A percentile compares a stretch with the other conserved stretches of the same genome.
Evolutionary conservation across 1,284 basidiomycete species (phyloP).

Genomic region (Trametes polyzona): DNA sequence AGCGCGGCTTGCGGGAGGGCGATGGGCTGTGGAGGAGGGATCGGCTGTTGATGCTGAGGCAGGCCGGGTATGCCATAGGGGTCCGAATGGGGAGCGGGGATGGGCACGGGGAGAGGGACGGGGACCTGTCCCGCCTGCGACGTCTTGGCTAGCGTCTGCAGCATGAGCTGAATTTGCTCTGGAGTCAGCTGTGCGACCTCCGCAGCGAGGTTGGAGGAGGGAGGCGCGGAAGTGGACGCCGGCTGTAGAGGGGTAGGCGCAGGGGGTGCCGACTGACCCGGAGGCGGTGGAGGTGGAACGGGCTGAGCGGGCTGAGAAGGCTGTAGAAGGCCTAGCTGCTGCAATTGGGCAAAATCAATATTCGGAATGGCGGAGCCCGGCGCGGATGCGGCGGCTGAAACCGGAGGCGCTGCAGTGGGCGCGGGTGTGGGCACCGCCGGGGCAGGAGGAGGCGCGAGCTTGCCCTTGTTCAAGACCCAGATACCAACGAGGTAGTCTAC

Average conservation of each 20-base stretch:
- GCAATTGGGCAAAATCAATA: slow-evolving; percentile 16
- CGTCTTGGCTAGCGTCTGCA: slow-evolving; percentile 46
- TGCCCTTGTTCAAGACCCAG: slow-evolving; percentile 81
- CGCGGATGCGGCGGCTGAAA: neutral
- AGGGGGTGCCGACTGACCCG: slow-evolving; percentile 1
- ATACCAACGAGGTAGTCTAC: slow-evolving; percentile 78
- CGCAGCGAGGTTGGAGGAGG: slow-evolving; percentile 38
- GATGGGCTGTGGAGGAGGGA: slow-evolving; percentile 18
- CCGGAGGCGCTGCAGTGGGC: slow-evolving; percentile 2
- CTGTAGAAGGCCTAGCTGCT: slow-evolving; percentile 13
- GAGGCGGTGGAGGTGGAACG: slow-evolving; percentile 9
- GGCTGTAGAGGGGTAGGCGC: neutral
- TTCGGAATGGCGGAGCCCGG: slow-evolving; percentile 10
- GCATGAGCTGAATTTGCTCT: slow-evolving; percentile 61
- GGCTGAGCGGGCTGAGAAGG: slow-evolving; percentile 15
- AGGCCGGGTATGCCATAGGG: slow-evolving; percentile 10
- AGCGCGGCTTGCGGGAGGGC: slow-evolving; percentile 18
- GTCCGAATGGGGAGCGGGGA: slow-evolving; percentile 13
- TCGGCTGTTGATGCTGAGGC: slow-evolving; percentile 6
- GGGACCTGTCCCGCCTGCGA: slow-evolving; percentile 5
- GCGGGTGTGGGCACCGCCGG: slow-evolving; percentile 17
- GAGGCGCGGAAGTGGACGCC: neutral
- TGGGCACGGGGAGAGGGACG: slow-evolving; percentile 8
- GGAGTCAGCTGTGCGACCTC: slow-evolving; percentile 62
- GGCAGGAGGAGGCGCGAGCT: slow-evolving; percentile 50